phyloP scores from a whole-genome alignment of 345 rosid genomes.

The Eucalyptus virginea region DNA sequence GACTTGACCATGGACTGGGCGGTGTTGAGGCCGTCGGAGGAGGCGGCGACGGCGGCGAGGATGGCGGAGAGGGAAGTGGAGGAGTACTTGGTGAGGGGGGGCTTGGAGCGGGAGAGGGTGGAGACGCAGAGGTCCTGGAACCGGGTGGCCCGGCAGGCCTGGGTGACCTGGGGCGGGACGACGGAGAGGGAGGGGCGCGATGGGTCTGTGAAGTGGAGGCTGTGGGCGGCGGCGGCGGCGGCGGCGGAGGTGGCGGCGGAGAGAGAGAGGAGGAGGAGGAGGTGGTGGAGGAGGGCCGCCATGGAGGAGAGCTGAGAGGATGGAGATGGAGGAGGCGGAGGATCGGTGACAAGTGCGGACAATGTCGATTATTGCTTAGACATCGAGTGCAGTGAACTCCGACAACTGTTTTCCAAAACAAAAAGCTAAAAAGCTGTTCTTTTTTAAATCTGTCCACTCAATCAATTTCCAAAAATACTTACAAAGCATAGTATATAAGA shows the following conservation, averaged over 20 bases:
- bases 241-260: background rate
- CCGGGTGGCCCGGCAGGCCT: conserved; percentile 29
- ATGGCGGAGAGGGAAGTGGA: conserved; percentile 44
- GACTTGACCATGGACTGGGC: conserved; percentile 43
- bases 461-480: background rate
- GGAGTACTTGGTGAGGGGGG: background rate
- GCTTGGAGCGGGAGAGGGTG: background rate
- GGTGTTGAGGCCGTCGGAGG: conserved; percentile 39
- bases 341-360: background rate
- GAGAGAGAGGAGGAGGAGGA: background rate
- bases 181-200: background rate
- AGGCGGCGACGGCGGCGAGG: conserved; percentile 50
- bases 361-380: background rate
- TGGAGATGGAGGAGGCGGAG: background rate
- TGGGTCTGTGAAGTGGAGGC: background rate
- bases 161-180: background rate
- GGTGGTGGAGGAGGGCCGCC: background rate
- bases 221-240: background rate
- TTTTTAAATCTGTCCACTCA: background rate
- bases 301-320: background rate
- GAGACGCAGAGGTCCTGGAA: conserved; percentile 18
- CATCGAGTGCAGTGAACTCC: background rate
- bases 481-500: background rate
- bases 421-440: background rate
- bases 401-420: background rate